Percentiles rank a stretch among this genome's conserved stretches.
Conservation (phyloP, 2,329 filamentous ascomycete genomes). For the Stachybotrys chartarum region DNA sequence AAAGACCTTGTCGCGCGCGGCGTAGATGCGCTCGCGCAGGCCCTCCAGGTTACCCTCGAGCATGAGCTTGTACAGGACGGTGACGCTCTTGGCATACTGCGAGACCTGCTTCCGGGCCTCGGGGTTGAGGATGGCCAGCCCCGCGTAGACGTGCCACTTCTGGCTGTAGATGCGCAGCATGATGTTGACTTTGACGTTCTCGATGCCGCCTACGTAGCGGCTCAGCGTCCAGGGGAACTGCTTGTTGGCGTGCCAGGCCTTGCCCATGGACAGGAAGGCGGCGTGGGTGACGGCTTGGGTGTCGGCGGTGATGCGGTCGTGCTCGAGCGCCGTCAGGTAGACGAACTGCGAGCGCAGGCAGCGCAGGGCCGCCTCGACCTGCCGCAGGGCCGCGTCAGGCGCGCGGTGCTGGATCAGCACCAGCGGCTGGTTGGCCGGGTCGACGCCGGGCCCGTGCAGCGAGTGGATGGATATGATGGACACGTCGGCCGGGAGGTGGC, state of each 20-base stretch:
- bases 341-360: conserved; percentile 84
- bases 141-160: conserved; percentile 99
- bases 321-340: conserved; percentile 75
- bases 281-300: conserved; percentile 98
- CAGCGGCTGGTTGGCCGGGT: conserved; percentile 81
- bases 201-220: conserved; percentile 94
- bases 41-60: conserved; percentile 74
- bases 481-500: conserved; percentile 78
- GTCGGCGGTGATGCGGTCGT: conserved; percentile 96
- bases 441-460: conserved; percentile 85
- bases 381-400: conserved; percentile 64
- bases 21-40: conserved; percentile 62
- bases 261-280: conserved; percentile 95
- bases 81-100: conserved; percentile 88
- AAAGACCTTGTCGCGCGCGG: conserved; percentile 63
- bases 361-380: conserved; percentile 74
- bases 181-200: conserved; percentile 99
- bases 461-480: conserved; percentile 96
- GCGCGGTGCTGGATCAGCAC: conserved; percentile 92
- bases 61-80: conserved; percentile 95
- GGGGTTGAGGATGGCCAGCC: conserved; percentile 92
- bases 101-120: conserved; percentile 86
- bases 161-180: conserved; percentile 95
- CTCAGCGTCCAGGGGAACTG: conserved; percentile 96
- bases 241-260: conserved; percentile 89